Evolutionary conservation across 2,329 filamentous ascomycete species (phyloP), one percentile per base, ranked within the genome.

Genomic region (Karstenula rhodostoma): DNA sequence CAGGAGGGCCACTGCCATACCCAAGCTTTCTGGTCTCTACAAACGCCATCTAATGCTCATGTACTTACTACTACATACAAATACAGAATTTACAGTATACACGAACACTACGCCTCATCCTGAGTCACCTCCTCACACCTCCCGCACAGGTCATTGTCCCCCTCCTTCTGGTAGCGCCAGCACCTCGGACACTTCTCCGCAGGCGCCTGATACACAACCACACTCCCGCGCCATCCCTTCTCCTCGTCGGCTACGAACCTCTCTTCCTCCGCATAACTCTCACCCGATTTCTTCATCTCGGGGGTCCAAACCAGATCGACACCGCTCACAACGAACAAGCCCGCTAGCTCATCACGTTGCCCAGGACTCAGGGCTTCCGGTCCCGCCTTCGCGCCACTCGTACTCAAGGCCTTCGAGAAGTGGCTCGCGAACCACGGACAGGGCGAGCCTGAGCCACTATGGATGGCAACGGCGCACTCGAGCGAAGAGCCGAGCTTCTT

Each of bases 81-180:
- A 47, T 29, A 29, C 6, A 29, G 29, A 29, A 47, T 15, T 27
- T 29, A 47, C 44, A 47, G 13, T 23, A 44, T 19, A 44, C 19
- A 23, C 19, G 12, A 12, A 44, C 19, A 44, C 9, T 35, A 50
- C 47, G 19, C 59, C 56, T 63, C 60, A 23, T 64, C 61, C 43
- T 57, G 61, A 9, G 94, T 84, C 37, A 90, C 86, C 13, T 87
- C 84, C 32, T 89, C 87, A 75, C 94, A 98, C 72, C 93, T 83
- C 51, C 77, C 79, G 77, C 94, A 98, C 19, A 96, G 79, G 42
- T 81, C 77, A 19, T 90, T 87, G 67, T 89, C 84, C 50, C 79
- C 78, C n/a, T 85, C 81, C n/a, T 90, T 89, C 25, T 90, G 84
- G 76, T 92, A 96, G 63, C 90, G 87, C 95, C 95, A 99, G 79